A percentile compares a stretch with the other conserved stretches of the same genome.
Conservation (phyloP, 2,329 filamentous ascomycete genomes). For the Apiospora marii region DNA sequence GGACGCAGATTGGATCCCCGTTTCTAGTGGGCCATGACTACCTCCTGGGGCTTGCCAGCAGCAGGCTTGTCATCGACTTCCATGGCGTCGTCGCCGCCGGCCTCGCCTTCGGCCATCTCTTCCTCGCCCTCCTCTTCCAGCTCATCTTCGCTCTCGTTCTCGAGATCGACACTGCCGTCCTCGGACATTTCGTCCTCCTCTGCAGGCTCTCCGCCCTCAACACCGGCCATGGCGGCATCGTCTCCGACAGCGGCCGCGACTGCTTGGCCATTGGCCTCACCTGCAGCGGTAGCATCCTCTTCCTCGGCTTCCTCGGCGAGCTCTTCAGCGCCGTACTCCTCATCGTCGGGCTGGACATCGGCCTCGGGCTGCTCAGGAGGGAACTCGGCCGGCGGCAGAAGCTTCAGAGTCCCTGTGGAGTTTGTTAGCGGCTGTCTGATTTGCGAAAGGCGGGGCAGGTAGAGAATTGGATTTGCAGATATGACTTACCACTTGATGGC, state of each 20-base stretch:
- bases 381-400: conserved; percentile 93
- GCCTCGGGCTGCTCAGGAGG: conserved; percentile 98
- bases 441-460: neutral
- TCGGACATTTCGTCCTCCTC: conserved; percentile 73
- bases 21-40: conserved; percentile 39
- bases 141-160: conserved; percentile 73
- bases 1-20: neutral
- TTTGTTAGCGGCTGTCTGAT: conserved; percentile 33
- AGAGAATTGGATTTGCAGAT: conserved; percentile 3
- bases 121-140: conserved; percentile 63
- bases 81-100: conserved; percentile 50
- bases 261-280: conserved; percentile 50
- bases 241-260: conserved; percentile 58
- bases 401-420: conserved; percentile 93
- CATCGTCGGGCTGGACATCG: conserved; percentile 84
- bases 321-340: conserved; percentile 91
- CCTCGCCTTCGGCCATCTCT: conserved; percentile 30
- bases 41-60: conserved; percentile 34
- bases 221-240: conserved; percentile 76
- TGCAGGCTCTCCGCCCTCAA: conserved; percentile 53
- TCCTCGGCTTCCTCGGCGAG: conserved; percentile 72
- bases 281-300: conserved; percentile 60
- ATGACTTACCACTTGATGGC: conserved; percentile 92
- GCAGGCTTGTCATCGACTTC: conserved; percentile 48
- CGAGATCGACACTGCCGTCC: conserved; percentile 75